These are phyloP conservation scores for Elongisporangium senticosum DNA, from an alignment of 352 stramenopile genomes.

Conservation along the genomic window DNA sequence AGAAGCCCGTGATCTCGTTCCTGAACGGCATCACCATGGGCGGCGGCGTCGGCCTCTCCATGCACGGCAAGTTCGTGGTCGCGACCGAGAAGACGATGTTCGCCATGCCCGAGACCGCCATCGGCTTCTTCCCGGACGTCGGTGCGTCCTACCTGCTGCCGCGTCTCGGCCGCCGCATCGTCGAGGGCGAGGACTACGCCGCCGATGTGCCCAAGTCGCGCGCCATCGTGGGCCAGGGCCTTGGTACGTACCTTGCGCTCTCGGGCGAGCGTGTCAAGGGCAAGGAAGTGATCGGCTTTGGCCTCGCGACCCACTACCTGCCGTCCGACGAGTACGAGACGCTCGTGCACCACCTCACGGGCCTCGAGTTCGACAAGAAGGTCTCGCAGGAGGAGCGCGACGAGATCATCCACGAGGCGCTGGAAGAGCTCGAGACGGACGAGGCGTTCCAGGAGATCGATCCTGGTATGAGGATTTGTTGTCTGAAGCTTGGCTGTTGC, in stretches of 20 bases:
- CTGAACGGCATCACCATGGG: slow-evolving; percentile 99
- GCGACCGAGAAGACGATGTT: slow-evolving; percentile 97
- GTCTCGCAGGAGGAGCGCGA: slow-evolving; percentile 77
- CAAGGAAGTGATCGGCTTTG: slow-evolving; percentile 88
- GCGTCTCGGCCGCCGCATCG: slow-evolving; percentile 66
- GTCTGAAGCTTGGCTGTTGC: no score
- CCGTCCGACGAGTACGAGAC: slow-evolving; percentile 82
- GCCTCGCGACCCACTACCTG: slow-evolving; percentile 96
- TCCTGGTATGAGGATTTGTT: slow-evolving; percentile 23
- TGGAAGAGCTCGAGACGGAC: slow-evolving; percentile 80
- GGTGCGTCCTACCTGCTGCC: slow-evolving; percentile 92
- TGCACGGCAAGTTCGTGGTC: slow-evolving; percentile 96
- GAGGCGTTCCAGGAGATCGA: slow-evolving; percentile 79
- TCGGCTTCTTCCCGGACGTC: slow-evolving; percentile 98
- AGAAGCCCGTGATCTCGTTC: slow-evolving; percentile 90
- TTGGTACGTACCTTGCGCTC: slow-evolving; percentile 94
- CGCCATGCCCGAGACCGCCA: slow-evolving; percentile 98
- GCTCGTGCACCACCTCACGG: slow-evolving; percentile 84
- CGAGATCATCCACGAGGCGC: slow-evolving; percentile 81
- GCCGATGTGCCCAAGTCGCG: slow-evolving; percentile 65
- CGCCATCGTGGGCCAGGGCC: slow-evolving; percentile 63
- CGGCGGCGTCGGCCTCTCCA: slow-evolving; percentile 95
- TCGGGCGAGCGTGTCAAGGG: slow-evolving; percentile 90
- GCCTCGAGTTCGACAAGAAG: slow-evolving; percentile 58
- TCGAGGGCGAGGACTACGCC: slow-evolving; percentile 66